Conservation (phyloP, 129 eudicot species). For the Flaveria linearis region DNA sequence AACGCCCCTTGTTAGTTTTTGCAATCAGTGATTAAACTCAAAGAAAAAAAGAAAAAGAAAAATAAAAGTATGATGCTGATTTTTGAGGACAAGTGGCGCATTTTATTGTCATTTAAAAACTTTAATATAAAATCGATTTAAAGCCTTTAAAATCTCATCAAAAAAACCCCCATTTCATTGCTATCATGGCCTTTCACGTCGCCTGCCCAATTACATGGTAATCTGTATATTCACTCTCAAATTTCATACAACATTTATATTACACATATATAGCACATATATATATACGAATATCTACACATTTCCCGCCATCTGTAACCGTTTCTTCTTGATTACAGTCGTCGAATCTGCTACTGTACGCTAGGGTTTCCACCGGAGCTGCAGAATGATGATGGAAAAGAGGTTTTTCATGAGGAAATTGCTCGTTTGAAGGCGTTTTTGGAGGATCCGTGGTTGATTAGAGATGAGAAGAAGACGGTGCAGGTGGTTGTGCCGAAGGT, state of each 20-base stretch:
- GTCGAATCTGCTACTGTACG: conserved; percentile 74
- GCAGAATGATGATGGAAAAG: conserved; percentile 41
- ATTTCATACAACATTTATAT: conserved; percentile 1
- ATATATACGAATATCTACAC: neutral
- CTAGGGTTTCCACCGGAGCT: conserved; percentile 64
- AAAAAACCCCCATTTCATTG: conserved; percentile 35
- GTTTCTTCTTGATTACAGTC: conserved; percentile 45
- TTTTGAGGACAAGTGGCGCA: neutral
- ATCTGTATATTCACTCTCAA: conserved; percentile 21
- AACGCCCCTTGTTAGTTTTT: too few species aligned
- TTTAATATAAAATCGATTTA: conserved; percentile 24
- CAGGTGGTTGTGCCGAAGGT: conserved; percentile 84
- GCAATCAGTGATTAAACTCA: too few species aligned
- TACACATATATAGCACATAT: neutral
- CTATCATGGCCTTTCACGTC: conserved; percentile 87
- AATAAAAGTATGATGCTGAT: neutral
- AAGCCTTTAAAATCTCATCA: conserved; percentile 36
- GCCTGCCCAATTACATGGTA: conserved; percentile 99
- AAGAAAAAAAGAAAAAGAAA: neutral
- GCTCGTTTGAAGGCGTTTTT: conserved; percentile 51
- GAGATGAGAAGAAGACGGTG: conserved; percentile 49
- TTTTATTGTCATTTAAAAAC: conserved; percentile 2
- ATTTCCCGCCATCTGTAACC: conserved; percentile 30
- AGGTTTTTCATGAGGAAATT: conserved; percentile 48
- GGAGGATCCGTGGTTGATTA: conserved; percentile 71